These are phyloP conservation scores for Exophiala bonariae DNA, from an alignment of 2,329 filamentous ascomycete genomes.

Conservation along the genomic window DNA sequence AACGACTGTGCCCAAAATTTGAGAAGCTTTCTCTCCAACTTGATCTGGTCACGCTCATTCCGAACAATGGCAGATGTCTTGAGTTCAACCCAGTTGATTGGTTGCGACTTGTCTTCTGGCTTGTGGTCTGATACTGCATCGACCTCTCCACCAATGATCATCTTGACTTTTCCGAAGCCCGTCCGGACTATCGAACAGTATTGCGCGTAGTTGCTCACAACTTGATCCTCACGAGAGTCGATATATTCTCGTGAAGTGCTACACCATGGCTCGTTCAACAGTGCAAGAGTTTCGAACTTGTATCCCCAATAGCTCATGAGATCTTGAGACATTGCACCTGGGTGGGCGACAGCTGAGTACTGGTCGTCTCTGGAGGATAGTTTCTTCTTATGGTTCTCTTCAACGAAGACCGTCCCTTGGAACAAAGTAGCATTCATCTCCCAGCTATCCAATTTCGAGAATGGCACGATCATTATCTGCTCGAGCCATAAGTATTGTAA, in stretches of 20 bases:
- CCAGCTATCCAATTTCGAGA: slow-evolving; percentile 70
- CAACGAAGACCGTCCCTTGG: slow-evolving; percentile 73
- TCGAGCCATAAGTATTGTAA: slow-evolving; percentile 15
- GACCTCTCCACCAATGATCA: slow-evolving; percentile 90
- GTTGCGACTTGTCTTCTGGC: slow-evolving; percentile 62
- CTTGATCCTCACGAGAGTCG: slow-evolving; percentile 67
- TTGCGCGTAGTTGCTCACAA: slow-evolving; percentile 87
- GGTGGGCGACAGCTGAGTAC: slow-evolving; percentile 47
- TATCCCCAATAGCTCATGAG: slow-evolving; percentile 97
- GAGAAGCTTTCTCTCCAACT: slow-evolving; percentile 85
- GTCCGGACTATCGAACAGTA: slow-evolving; percentile 95
- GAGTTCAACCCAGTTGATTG: slow-evolving; percentile 89
- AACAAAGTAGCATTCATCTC: slow-evolving; percentile 94
- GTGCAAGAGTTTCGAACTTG: slow-evolving; percentile 88
- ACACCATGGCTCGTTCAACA: slow-evolving; percentile 73
- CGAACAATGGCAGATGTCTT: slow-evolving; percentile 81
- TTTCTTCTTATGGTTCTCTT: slow-evolving; percentile 81
- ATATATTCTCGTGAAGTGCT: slow-evolving; percentile 74
- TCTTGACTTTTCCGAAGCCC: slow-evolving; percentile 70
- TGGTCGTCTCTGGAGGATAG: slow-evolving; percentile 62
- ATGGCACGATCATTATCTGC: slow-evolving; percentile 82
- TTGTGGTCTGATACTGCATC: slow-evolving; percentile 92
- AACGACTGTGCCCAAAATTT: slow-evolving; percentile 98
- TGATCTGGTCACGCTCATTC: slow-evolving; percentile 66
- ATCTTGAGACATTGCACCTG: slow-evolving; percentile 65